These are phyloP conservation scores for Gentiana dahurica DNA, from an alignment of 257 asterid species.

Conservation along the genomic window DNA sequence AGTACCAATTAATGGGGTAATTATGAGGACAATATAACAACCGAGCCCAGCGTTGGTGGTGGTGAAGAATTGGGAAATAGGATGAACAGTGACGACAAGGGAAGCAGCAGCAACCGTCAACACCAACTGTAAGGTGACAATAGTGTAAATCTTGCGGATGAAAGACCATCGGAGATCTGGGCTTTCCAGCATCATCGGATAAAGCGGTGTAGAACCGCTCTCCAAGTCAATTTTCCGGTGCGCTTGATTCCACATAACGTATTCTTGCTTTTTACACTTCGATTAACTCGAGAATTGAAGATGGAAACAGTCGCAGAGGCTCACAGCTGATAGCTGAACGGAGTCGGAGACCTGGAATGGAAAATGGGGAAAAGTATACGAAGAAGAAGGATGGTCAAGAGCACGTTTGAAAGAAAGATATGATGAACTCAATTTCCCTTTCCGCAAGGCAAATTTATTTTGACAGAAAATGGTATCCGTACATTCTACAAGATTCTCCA, in stretches of 20 bases:
- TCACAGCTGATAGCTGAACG: no score
- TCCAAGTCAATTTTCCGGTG: conserved; percentile 44
- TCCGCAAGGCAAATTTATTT: no score
- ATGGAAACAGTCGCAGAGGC: no score
- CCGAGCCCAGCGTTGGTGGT: conserved; percentile 26
- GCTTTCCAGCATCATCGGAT: conserved; percentile 39
- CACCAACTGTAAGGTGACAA: conserved; percentile 31
- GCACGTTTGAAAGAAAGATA: no score
- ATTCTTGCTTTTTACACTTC: not conserved
- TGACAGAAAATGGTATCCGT: no score
- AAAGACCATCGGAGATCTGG: conserved; percentile 53
- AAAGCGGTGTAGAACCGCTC: conserved; percentile 22
- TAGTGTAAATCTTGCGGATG: conserved; percentile 45
- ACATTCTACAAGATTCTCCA: no score
- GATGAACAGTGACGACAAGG: conserved; percentile 24
- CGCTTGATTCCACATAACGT: conserved; percentile 22
- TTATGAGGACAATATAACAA: conserved; percentile 15
- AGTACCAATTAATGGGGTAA: conserved; percentile 29
- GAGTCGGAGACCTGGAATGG: no score
- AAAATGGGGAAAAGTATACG: no score
- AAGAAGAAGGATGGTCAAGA: no score
- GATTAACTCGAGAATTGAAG: no score
- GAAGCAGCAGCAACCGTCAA: conserved; percentile 39
- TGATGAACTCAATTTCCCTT: no score
- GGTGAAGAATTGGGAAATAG: conserved; percentile 28